Evolutionary conservation across 129 eudicot genomes (phyloP), one percentile per base, ranked within the genome.

Genomic region (Mikania micrantha): DNA sequence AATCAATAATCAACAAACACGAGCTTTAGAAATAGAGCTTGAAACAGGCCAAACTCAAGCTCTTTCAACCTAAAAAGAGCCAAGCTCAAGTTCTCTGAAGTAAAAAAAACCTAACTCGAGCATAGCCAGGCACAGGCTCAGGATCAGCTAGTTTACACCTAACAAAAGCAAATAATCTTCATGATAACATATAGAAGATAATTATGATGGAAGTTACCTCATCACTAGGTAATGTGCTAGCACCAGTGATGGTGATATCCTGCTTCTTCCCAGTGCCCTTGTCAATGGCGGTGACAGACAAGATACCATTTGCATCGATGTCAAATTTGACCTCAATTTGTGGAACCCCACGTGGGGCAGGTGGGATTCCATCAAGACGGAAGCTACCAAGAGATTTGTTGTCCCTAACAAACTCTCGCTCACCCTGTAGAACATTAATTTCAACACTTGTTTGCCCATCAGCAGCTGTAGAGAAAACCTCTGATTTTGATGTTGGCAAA

Each of bases 341-440:
- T 21, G 98, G 98, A 49, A 93, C 98, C 5, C 98, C 98, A 62
- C 98, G 90, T n/a, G 98, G 96, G 12, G 98, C 96, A 45, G 98
- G 96, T 9, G 95, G 98, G 54, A 92, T 92, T 56, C 98, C 98
- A 70, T 92, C 98, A n/a, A 92, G 91, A 13, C 91, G 76, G 86
- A 92, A 92, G 79, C 98, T 92, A 21, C 98, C 98, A 31, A 92
- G 77, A 70, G 98, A 92, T 68, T 92, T 92, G 69, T 92, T 92
- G 78, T 92, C 98, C 84, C 91, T 88, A 16, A 92, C 98, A 80
- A 92, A 92, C 72, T 92, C 98, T 75, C 98, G 80, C 74, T 92
- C 98, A 16, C 96, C 98, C 74, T 92, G 98, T 39, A 92, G 96
- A 35, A 92, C 98, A 58, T 88, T 92, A 66, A 92, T 92, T 61